Percentiles rank a stretch among this genome's conserved stretches.
phyloP scores from a whole-genome alignment of 1,284 basidiomycete species.

The Sporisorium iseilematis-ciliati region DNA sequence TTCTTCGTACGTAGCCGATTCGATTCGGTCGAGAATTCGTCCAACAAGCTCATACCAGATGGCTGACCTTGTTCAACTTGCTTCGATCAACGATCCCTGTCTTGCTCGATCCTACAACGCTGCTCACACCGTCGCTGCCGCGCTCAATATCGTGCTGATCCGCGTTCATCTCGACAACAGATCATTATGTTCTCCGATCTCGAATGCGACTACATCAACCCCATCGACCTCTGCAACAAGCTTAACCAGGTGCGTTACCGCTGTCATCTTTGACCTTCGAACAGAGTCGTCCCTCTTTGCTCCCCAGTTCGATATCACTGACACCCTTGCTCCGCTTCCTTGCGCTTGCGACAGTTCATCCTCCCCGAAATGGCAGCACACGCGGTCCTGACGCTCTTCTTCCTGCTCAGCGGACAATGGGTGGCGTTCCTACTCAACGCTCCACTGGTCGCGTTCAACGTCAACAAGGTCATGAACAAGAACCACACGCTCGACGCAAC shows the following conservation, averaged over 20 bases:
- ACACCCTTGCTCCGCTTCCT: not conserved
- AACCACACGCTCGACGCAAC: conserved; percentile 99
- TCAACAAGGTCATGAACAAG: conserved; percentile 95
- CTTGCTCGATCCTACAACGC: not conserved
- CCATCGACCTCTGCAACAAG: conserved; percentile 99
- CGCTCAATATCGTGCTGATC: not conserved
- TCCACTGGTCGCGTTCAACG: conserved; percentile 89
- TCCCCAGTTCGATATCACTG: not conserved
- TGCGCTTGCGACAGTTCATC: conserved; percentile 82
- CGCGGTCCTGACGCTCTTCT: conserved; percentile 81
- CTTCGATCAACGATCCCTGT: not conserved
- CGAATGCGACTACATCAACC: conserved; percentile 89
- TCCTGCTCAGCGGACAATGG: conserved; percentile 83
- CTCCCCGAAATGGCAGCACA: conserved; percentile 96
- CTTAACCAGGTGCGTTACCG: conserved; percentile 84
- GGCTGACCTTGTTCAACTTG: conserved; percentile 10
- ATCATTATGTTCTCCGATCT: conserved; percentile 91
- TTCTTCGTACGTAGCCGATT: conserved; percentile 62
- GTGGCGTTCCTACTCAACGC: conserved; percentile 90
- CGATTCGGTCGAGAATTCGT: not conserved
- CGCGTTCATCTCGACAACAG: conserved; percentile 72
- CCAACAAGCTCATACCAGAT: not conserved
- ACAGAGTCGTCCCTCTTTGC: not conserved
- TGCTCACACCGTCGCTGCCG: not conserved
- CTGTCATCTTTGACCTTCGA: not conserved